Evolutionary conservation across 352 stramenopile species (phyloP), one percentile per base, ranked within the genome.

Genomic region (Phytophthora tentaculata): DNA sequence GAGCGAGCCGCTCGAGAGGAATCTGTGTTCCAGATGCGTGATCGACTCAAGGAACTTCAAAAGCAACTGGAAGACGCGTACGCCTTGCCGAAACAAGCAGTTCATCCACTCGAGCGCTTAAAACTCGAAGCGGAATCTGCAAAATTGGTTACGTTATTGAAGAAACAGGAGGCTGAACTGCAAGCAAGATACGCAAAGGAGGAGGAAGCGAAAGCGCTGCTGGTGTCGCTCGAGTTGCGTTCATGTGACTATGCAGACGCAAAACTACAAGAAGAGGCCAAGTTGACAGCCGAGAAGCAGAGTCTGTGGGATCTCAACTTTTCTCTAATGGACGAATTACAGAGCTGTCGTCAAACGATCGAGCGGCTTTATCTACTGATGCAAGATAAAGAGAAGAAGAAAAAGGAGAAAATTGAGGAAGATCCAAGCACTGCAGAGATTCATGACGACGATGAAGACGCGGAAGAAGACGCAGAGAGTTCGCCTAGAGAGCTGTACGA

Each of bases 261-360:
- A 26, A 82, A 80, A 39, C 62, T 94, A 0, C 60, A 87, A 3
- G 83, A 94, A 56, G 86, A 94, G 35, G 41, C 50, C 2, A 70
- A 75, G 37, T 59, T 93, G 26, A 86, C 89, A 29, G 39, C 49
- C 5, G 84, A 92, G 54, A 92, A 90, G 56, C 84, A 92, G 47
- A 50, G 53, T 7, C 65, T 92, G 2, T 92, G 80, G 82, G 81
- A 90, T 56, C 57, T 81, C 8, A 84, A 79, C 49, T 56, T 72
- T n/a, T 51, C 53, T 3, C 65, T 91, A 2, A 70, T 64, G 23
- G 67, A 83, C 20, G 84, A 90, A 20, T 8, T 92, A 8, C 62
- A 80, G 26, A 60, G 20, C 2, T 68, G 60, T 37, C 66, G 77
- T 6, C 71, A 82, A 28, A 79, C 63, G 0, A 80, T 89, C 19